Conservation (phyloP, 179 eudicot genomes). For the Beta corolliflora region DNA sequence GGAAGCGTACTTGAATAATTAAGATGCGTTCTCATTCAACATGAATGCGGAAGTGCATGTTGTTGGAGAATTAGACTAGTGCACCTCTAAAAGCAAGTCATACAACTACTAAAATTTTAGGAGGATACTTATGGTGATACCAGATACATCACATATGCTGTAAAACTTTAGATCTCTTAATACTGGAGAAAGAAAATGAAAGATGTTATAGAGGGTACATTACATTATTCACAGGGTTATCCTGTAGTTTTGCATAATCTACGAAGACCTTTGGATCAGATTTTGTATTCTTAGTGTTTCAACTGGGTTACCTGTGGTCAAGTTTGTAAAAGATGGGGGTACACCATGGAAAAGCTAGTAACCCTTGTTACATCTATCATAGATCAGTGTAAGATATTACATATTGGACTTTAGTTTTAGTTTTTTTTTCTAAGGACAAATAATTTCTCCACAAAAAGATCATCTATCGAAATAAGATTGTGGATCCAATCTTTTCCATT, state of each 20-base stretch:
- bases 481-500: too few species aligned
- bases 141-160: too few species aligned
- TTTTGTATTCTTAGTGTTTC: background rate
- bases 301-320: too few species aligned
- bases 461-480: too few species aligned
- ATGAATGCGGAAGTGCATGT: too few species aligned
- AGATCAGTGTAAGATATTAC: too few species aligned
- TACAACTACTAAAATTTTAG: background rate
- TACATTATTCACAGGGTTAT: background rate
- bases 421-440: too few species aligned
- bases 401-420: too few species aligned
- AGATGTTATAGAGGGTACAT: background rate
- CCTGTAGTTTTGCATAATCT: background rate
- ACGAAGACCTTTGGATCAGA: background rate
- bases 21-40: background rate
- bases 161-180: background rate
- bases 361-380: too few species aligned
- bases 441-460: too few species aligned
- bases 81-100: background rate
- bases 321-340: background rate
- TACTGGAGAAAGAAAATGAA: background rate
- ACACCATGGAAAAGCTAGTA: background rate
- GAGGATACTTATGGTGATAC: background rate
- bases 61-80: background rate
- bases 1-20: conserved; percentile 60